A percentile compares a stretch with the other conserved stretches of the same genome.
Evolutionary conservation across 495 filamentous ascomycete genomes (phyloP).

Genomic region (Aspergillus affinis): DNA sequence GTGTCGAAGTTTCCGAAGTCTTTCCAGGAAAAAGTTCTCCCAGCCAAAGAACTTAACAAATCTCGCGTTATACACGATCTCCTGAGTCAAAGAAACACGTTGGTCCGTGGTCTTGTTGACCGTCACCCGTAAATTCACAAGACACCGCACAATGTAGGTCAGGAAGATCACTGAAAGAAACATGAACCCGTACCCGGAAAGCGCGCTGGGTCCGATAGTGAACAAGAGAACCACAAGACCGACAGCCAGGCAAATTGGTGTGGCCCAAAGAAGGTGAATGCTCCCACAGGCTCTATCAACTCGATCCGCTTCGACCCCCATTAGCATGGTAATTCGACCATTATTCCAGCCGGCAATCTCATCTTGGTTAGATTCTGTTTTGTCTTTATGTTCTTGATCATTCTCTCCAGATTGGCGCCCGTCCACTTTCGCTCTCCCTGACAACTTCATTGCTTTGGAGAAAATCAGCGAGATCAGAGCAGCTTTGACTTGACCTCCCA

Average conservation of each 20-base stretch:
- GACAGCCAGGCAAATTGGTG: constrained; percentile 73
- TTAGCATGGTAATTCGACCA: constrained; percentile 83
- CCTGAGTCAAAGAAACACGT: constrained; percentile 85
- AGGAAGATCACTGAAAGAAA: constrained; percentile 74
- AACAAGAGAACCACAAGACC: constrained; percentile 76
- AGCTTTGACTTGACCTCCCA: constrained; percentile 73
- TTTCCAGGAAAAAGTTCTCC: constrained; percentile 82
- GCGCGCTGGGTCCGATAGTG: constrained; percentile 84
- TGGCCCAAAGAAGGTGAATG: constrained; percentile 88
- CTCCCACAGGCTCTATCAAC: constrained; percentile 81
- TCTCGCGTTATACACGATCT: constrained; percentile 84
- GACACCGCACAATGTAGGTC: constrained; percentile 65
- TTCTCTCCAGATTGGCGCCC: constrained; percentile 46
- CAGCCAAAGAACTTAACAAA: constrained; percentile 98
- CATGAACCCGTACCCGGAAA: constrained; percentile 82
- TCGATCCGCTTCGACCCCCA: constrained; percentile 91
- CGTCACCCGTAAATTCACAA: constrained; percentile 66
- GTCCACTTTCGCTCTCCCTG: constrained; percentile 73
- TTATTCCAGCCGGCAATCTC: constrained; percentile 77
- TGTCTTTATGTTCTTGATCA: constrained; percentile 23
- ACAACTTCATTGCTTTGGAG: constrained; percentile 80
- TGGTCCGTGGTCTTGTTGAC: constrained; percentile 95
- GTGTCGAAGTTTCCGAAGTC: constrained; percentile 67
- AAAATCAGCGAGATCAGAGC: constrained; percentile 75
- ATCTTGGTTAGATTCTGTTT: constrained; percentile 27